A percentile compares a stretch with the other conserved stretches of the same genome.
Evolutionary conservation across 805 yeast genomes (phyloP).

Genomic region (Saccharomycopsis vini): DNA sequence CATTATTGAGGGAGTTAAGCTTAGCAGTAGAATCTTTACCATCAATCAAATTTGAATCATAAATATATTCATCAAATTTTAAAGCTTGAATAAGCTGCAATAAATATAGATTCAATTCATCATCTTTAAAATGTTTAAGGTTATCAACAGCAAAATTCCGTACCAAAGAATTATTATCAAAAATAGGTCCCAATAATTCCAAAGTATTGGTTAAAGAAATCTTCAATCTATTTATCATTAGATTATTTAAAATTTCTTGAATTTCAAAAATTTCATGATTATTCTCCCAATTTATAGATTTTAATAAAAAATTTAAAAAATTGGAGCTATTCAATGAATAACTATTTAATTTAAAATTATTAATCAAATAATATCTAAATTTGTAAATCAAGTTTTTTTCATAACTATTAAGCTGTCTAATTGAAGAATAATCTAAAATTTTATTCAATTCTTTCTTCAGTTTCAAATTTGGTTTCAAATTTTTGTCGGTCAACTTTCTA

Average conservation of each 20-base stretch:
- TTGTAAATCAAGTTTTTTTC: slow-evolving; percentile 89
- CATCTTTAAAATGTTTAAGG: slow-evolving; percentile 65
- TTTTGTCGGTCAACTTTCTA: slow-evolving; percentile 43
- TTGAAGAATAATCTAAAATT: slow-evolving; percentile 73
- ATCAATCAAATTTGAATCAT: no score
- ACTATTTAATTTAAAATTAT: slow-evolving; percentile 29
- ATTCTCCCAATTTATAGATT: slow-evolving; percentile 84
- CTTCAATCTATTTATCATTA: slow-evolving; percentile 75
- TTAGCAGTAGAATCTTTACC: no score
- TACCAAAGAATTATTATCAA: slow-evolving; percentile 55
- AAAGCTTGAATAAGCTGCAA: slow-evolving; percentile 89
- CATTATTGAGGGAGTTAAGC: background rate
- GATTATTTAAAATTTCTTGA: slow-evolving; percentile 55
- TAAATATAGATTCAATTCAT: slow-evolving; percentile 70
- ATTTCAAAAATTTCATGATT: slow-evolving; percentile 74
- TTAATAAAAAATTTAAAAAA: slow-evolving; percentile 72
- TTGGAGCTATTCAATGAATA: slow-evolving; percentile 29
- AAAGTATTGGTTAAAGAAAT: slow-evolving; percentile 41
- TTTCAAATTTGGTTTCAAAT: slow-evolving; percentile 80
- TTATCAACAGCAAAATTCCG: slow-evolving; percentile 85
- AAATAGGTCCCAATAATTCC: slow-evolving; percentile 74
- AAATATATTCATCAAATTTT: slow-evolving; percentile 51
- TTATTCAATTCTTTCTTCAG: slow-evolving; percentile 62
- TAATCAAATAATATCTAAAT: slow-evolving; percentile 72
- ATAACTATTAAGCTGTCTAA: slow-evolving; percentile 67